Evolutionary conservation across 371 early-diverging fungal species (phyloP).

Genomic region (Lichtheimia ornata): DNA sequence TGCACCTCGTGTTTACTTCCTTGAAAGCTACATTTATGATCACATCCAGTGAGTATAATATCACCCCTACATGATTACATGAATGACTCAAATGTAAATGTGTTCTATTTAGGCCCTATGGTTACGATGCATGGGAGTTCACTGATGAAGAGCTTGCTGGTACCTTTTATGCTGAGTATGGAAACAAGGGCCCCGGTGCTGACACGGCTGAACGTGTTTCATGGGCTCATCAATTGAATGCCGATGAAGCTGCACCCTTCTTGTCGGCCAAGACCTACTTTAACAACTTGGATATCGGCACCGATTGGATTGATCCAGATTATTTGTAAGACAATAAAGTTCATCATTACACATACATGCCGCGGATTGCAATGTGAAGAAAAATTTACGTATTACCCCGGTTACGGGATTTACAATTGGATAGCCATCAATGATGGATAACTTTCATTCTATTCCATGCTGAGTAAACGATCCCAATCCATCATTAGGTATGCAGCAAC

Average conservation of each 20-base stretch:
- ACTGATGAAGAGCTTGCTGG: constrained; percentile 11
- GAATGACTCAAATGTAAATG: not conserved
- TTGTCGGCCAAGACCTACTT: constrained; percentile 9
- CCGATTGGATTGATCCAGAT: constrained; percentile 9
- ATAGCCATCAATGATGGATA: no score
- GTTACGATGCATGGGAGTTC: constrained; percentile 15
- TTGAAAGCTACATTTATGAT: constrained; percentile 10
- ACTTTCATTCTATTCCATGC: no score
- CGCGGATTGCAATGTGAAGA: no score
- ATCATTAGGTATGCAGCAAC: no score
- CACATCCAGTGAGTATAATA: constrained; percentile 12
- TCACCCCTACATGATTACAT: not conserved
- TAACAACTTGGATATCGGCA: constrained; percentile 7
- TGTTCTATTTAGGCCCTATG: constrained; percentile 7
- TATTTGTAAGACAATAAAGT: constrained; percentile 2
- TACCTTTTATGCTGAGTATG: constrained; percentile 14
- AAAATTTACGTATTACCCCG: no score
- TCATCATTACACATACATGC: no score
- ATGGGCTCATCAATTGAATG: constrained; percentile 9
- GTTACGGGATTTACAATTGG: no score
- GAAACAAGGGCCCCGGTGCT: constrained; percentile 12
- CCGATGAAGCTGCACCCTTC: constrained; percentile 10
- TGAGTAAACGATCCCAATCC: no score
- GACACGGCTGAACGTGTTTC: constrained; percentile 13
- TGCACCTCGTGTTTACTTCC: constrained; percentile 5